A percentile compares a stretch with the other conserved stretches of the same genome.
phyloP scores from a whole-genome alignment of 345 rosid genomes.

The Fremontodendron californicum region DNA sequence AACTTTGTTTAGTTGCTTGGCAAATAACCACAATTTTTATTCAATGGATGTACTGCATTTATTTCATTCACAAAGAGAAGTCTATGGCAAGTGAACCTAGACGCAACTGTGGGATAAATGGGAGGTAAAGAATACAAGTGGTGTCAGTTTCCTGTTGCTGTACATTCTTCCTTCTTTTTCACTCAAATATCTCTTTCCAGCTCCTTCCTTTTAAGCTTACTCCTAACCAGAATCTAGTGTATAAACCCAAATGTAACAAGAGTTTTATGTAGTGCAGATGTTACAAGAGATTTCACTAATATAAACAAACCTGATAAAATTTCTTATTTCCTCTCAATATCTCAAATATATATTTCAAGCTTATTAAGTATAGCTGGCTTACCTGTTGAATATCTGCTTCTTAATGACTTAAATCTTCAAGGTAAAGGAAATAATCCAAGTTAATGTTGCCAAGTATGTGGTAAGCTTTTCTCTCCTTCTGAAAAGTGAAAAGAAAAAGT shows the following conservation, averaged over 20 bases:
- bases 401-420: background rate
- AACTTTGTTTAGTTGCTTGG: background rate
- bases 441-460: background rate
- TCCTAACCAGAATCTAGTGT: background rate
- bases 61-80: background rate
- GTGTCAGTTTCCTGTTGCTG: background rate
- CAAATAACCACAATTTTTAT: background rate
- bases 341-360: background rate
- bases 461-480: background rate
- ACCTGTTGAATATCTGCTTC: no score
- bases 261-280: background rate
- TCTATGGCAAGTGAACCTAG: constrained; percentile 7
- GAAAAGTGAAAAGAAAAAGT: background rate
- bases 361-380: background rate
- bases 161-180: background rate
- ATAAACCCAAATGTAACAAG: background rate
- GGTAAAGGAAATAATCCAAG: background rate
- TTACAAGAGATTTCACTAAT: no score
- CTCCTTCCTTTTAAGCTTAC: background rate
- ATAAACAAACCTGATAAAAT: no score
- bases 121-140: no score
- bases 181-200: background rate
- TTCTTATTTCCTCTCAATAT: background rate
- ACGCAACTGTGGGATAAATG: background rate
- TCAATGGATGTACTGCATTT: background rate